These are phyloP conservation scores for Fusarium equiseti DNA, from an alignment of 2,329 filamentous ascomycete species.

Conservation along the genomic window DNA sequence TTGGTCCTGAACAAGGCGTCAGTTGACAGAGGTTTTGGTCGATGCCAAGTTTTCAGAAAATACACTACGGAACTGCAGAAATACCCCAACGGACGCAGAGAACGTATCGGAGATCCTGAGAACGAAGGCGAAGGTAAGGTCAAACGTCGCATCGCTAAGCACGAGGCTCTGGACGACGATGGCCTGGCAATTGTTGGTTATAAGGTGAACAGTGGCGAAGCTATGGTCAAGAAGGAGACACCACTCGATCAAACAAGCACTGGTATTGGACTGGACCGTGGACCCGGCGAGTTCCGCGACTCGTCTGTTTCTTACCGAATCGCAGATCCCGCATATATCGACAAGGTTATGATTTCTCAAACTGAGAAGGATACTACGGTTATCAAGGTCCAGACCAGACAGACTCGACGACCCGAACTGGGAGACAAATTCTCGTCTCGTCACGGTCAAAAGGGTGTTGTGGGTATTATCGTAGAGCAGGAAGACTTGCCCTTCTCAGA, in stretches of 20 bases:
- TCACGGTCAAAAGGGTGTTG: constrained; percentile 97
- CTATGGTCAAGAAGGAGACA: constrained; percentile 90
- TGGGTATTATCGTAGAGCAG: constrained; percentile 95
- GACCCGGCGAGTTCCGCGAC: constrained; percentile 73
- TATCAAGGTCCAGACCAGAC: constrained; percentile 95
- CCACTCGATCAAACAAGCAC: constrained; percentile 82
- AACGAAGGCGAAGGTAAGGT: constrained; percentile 71
- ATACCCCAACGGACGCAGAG: constrained; percentile 83
- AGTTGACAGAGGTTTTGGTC: constrained; percentile 92
- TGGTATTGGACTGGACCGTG: constrained; percentile 75
- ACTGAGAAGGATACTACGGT: constrained; percentile 88
- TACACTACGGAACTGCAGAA: constrained; percentile 87
- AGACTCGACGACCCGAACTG: constrained; percentile 92
- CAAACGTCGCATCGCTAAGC: constrained; percentile 72
- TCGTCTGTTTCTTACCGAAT: constrained; percentile 83
- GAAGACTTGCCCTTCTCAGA: constrained; percentile 98
- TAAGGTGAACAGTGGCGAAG: constrained; percentile 80
- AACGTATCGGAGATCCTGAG: constrained; percentile 71
- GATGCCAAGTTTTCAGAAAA: constrained; percentile 98
- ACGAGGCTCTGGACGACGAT: constrained; percentile 82
- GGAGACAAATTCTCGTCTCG: constrained; percentile 99
- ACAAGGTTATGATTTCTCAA: constrained; percentile 94
- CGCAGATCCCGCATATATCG: constrained; percentile 87
- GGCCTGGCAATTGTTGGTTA: constrained; percentile 90
- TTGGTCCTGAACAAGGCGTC: constrained; percentile 97